Base-by-base conservation (phyloP, 306 rosid genomes). In the Oemleria cerasiformis region DNA sequence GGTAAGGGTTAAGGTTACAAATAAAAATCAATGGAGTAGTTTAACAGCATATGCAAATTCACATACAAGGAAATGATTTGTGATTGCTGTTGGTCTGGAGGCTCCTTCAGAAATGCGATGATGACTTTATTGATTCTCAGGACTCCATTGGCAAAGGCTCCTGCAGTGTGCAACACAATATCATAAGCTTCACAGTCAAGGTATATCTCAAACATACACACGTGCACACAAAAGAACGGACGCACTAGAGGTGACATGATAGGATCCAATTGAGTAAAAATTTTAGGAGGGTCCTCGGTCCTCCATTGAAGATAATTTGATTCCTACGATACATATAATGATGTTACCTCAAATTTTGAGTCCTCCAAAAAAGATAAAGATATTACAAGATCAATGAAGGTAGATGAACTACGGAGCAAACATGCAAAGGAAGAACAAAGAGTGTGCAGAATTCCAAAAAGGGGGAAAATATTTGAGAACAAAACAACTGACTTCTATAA, bases 121-220 rank as follows among this genome's bases (percentile, higher is more conserved):
- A 13, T 4, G 17, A 49, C 58, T 76, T 80, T 76, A 80, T 80
- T 80, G 49, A 68, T 75, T 64, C 76, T 72, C 51, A 40, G 16
- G 63, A 64, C 34, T 71, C 69, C 80, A 65, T 43, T 45, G 54
- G 30, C 74, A 80, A 65, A 43, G 49, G 45, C 43, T 75, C 81
- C 84, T 80, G 81, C 81, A 62, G 61, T 70, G 70, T 43, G 34
- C n/a, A 47, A n/a, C 43, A 71, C 10, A 51, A 14, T 23, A 17
- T 48, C 55, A 16, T 57, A 8, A 43, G 55, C 19, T 70, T 17
- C 44, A 5, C 5, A 9, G 19, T 42, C 48, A 15, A 54, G 40
- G 21, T 13, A 41, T 17, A 30, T 51, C 15, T 10, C 8, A 41
- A 70, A 10, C 59, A 16, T 23, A 61, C 4, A 23, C 10, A 36